Evolutionary conservation across 1,284 basidiomycete species (phyloP), one percentile per base, ranked within the genome.

Genomic region (Paramarasmius palmivorus): DNA sequence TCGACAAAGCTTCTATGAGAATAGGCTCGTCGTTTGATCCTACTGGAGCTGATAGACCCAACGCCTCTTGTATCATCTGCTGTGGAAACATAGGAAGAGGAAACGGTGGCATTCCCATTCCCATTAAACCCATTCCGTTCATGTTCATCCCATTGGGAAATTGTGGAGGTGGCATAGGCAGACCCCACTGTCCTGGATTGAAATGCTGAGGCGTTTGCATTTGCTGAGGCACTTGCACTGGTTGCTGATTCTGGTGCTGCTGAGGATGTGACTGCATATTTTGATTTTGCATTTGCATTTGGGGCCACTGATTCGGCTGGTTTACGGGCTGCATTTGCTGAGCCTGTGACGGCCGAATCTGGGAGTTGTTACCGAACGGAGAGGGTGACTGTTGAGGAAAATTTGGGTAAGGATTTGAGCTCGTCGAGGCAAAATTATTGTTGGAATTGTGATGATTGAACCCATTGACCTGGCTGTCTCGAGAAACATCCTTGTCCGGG

Each of bases 31-130:
- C 84, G 19, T 68, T 68, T 7, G 70, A 68, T 17, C 78, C 79
- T 3, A 87, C 83, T n/a, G 83, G 82, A 9, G 72, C 66, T 23
- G 75, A 78, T 53, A 83, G 66, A 19, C 76, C 73, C 26, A 80
- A 65, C 37, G 78, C 77, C 56, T 85, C 82, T 49, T 81, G 78
- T 17, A 81, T 63, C 23, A 83, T 63, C 59, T 83, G 78, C 48
- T 73, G 77, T 15, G 77, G 72, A 32, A 82, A 59, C 49, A 73
- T 63, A 14, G 76, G 67, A 56, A 75, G 64, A 56, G 68, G 70
- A 54, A 76, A 72, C 36, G 60, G 62, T 9, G 64, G 61, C 63
- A 59, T 44, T 26, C 50, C 50, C 50, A 60, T 45, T 15, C 45
- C 48, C 47, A 75, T 68, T 9, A 61, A 58, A 26, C 63, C 53